Conservation (phyloP, 495 filamentous ascomycete genomes). For the Hypoxylon intermedium region DNA sequence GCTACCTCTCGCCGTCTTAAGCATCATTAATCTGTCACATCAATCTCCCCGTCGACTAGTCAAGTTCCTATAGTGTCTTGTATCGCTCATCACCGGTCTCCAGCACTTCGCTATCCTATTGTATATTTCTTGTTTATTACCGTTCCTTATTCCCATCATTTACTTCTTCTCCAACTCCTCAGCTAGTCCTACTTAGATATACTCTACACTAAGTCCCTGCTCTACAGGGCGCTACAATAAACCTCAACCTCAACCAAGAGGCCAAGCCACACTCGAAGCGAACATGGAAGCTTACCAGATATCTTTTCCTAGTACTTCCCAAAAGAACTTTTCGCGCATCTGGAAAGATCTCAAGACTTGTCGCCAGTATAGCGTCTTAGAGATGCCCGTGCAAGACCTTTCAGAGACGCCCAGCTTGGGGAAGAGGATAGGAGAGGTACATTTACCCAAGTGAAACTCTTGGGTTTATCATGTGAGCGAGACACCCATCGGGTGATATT, state of each 20-base stretch:
- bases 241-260: background rate
- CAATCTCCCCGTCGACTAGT: background rate
- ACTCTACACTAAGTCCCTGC: background rate
- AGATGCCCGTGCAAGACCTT: constrained; percentile 30
- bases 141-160: background rate
- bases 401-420: constrained; percentile 27
- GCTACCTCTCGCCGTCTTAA: constrained; percentile 1
- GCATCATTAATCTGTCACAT: constrained; percentile 3
- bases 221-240: background rate
- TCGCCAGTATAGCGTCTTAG: constrained; percentile 45
- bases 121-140: background rate
- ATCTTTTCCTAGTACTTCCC: constrained; percentile 52
- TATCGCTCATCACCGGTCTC: constrained; percentile 14
- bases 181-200: background rate
- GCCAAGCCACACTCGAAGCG: background rate
- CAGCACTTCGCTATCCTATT: background rate
- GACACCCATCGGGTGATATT: constrained; percentile 40
- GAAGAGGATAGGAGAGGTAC: constrained; percentile 43
- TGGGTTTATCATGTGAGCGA: constrained; percentile 45
- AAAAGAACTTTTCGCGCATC: constrained; percentile 51
- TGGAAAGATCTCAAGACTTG: constrained; percentile 55
- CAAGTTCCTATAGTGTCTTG: constrained; percentile 1
- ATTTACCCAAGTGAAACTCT: constrained; percentile 37
- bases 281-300: constrained; percentile 61
- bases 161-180: background rate